Evolutionary conservation across 768 basidiomycete genomes (phyloP).

Genomic region (Suillus fuscotomentosus): DNA sequence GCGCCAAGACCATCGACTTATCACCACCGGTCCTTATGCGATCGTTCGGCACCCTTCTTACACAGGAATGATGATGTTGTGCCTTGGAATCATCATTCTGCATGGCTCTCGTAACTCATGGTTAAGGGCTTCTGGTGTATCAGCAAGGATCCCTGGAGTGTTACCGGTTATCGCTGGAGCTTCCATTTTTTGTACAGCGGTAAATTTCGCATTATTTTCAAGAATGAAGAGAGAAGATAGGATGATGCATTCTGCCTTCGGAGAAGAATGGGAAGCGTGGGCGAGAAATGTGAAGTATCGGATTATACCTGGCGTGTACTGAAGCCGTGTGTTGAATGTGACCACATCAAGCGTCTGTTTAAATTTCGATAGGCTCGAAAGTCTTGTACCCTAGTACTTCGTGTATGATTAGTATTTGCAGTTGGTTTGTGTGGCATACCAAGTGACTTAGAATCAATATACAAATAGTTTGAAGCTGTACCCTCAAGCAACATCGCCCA

Average conservation of each 20-base stretch:
- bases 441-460: neutral
- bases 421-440: neutral
- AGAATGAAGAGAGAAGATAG: conserved; percentile 26
- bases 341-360: neutral
- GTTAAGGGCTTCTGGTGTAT: conserved; percentile 13
- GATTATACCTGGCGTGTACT: conserved; percentile 34
- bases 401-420: conserved; percentile 20
- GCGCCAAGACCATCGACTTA: conserved; percentile 15
- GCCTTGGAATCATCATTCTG: conserved; percentile 6
- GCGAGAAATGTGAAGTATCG: conserved; percentile 26
- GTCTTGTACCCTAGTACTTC: neutral
- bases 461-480: neutral
- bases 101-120: conserved; percentile 11
- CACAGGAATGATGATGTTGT: conserved; percentile 6
- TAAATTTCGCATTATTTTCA: neutral
- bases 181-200: neutral
- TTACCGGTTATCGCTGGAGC: neutral
- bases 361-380: neutral
- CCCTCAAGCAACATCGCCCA: neutral
- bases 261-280: conserved; percentile 33
- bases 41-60: conserved; percentile 27
- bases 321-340: neutral
- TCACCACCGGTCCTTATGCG: conserved; percentile 18
- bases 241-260: conserved; percentile 29
- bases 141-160: conserved; percentile 2